phyloP scores from a whole-genome alignment of 108 stramenopile genomes.

The Nitzschia sp. region DNA sequence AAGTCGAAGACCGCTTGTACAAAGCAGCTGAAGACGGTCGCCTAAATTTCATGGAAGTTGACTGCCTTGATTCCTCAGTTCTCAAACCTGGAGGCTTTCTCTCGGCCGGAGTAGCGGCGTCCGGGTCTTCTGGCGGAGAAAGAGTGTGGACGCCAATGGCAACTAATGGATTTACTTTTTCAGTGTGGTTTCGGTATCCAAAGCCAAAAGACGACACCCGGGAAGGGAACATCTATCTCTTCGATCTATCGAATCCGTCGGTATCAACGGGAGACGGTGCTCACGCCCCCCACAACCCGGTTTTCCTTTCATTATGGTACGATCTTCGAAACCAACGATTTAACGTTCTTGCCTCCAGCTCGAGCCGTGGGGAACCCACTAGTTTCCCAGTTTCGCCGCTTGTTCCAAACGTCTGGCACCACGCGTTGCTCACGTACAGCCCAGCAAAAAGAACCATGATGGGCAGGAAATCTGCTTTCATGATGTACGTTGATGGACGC shows the following conservation, averaged over 20 bases:
- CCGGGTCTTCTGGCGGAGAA: constrained; percentile 52
- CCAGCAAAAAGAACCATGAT: constrained; percentile 84
- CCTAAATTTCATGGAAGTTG: constrained; percentile 76
- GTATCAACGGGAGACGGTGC: constrained; percentile 42
- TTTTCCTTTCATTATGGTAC: constrained; percentile 80
- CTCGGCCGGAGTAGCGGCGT: constrained; percentile 43
- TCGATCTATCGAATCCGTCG: constrained; percentile 75
- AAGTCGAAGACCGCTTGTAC: constrained; percentile 78
- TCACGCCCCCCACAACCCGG: constrained; percentile 44
- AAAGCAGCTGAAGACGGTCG: constrained; percentile 76
- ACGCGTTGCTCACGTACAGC: constrained; percentile 79
- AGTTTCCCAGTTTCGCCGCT: constrained; percentile 84
- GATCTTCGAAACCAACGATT: constrained; percentile 70
- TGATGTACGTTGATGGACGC: constrained; percentile 78
- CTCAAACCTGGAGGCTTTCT: constrained; percentile 47
- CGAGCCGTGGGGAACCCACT: constrained; percentile 58
- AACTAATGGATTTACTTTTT: constrained; percentile 75
- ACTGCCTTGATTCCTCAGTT: constrained; percentile 65
- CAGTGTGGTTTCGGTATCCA: constrained; percentile 74
- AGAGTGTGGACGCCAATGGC: constrained; percentile 72
- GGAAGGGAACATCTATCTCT: constrained; percentile 63
- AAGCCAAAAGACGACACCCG: constrained; percentile 51
- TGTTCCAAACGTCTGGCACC: constrained; percentile 81
- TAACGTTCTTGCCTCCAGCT: constrained; percentile 71
- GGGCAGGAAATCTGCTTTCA: constrained; percentile 66